Percentiles rank a stretch among this genome's conserved stretches.
phyloP scores from a whole-genome alignment of 2,329 filamentous ascomycete species.

The Thermothelomyces thermophilus region DNA sequence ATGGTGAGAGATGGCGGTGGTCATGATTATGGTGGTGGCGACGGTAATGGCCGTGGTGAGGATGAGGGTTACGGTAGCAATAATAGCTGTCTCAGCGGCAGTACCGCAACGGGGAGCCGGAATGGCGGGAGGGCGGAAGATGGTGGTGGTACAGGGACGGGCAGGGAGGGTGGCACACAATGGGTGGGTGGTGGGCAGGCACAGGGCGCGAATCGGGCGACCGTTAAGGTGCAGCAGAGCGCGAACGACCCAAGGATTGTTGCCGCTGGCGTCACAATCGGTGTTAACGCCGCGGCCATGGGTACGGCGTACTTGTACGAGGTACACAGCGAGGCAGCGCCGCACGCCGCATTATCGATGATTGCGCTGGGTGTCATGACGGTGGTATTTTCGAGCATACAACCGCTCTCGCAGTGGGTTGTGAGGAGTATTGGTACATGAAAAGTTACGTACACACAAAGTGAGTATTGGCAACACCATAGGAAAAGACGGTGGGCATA shows the following conservation, averaged over 20 bases:
- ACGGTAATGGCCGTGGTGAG: neutral
- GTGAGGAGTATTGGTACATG: slow-evolving; percentile 28
- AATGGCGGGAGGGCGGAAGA: neutral
- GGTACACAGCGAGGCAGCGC: slow-evolving; percentile 44
- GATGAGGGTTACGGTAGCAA: neutral
- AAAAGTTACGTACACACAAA: neutral
- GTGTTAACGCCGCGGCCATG: slow-evolving; percentile 55
- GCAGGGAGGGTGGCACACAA: neutral
- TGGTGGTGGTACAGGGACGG: neutral
- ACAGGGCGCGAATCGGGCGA: neutral
- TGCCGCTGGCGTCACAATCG: slow-evolving; percentile 46
- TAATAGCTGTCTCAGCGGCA: neutral
- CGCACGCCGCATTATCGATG: slow-evolving; percentile 52
- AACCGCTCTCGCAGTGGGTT: slow-evolving; percentile 38
- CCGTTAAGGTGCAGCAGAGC: slow-evolving; percentile 12
- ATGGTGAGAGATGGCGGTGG: no score
- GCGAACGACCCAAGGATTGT: slow-evolving; percentile 35
- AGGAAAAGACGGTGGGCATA: neutral
- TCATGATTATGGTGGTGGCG: no score
- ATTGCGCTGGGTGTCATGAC: slow-evolving; percentile 51
- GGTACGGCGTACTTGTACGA: slow-evolving; percentile 53
- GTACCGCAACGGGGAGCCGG: no score
- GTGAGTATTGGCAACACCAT: neutral
- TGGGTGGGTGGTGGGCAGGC: neutral
- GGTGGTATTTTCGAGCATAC: slow-evolving; percentile 46